These are phyloP conservation scores for Cladosporium austrohemisphaericum DNA, from an alignment of 2,329 filamentous ascomycete genomes.

Conservation along the genomic window DNA sequence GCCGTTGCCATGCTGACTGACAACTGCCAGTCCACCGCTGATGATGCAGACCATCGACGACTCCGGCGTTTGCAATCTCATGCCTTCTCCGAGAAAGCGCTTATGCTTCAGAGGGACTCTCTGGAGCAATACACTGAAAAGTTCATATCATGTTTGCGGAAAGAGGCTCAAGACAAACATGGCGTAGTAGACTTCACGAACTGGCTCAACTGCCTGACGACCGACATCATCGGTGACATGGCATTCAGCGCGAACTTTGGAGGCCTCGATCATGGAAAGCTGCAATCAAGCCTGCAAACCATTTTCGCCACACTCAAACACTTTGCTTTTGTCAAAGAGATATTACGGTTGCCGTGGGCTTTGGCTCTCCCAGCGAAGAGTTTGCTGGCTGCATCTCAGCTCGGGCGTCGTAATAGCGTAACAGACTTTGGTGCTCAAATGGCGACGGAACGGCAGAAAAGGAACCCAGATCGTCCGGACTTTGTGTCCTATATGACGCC, in stretches of 20 bases:
- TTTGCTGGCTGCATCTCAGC: neutral
- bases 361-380: neutral
- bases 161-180: conserved; percentile 28
- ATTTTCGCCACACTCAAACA: conserved; percentile 29
- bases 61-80: conserved; percentile 38
- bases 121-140: conserved; percentile 40
- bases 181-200: conserved; percentile 27
- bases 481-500: neutral
- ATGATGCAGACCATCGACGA: conserved; percentile 38
- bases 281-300: conserved; percentile 35
- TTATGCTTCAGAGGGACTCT: conserved; percentile 39
- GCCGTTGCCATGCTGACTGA: neutral
- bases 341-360: neutral
- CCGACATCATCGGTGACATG: conserved; percentile 31
- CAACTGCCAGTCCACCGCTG: conserved; percentile 20
- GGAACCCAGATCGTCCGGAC: neutral
- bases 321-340: neutral
- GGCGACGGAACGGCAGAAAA: neutral
- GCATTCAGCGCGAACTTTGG: conserved; percentile 34
- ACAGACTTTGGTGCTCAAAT: neutral
- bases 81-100: conserved; percentile 39
- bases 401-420: neutral
- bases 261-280: conserved; percentile 30
- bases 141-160: conserved; percentile 38
- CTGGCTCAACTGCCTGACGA: conserved; percentile 27